A percentile compares a stretch with the other conserved stretches of the same genome.
phyloP scores from a whole-genome alignment of 2,329 filamentous ascomycete genomes.

The Colletotrichum shisoi region DNA sequence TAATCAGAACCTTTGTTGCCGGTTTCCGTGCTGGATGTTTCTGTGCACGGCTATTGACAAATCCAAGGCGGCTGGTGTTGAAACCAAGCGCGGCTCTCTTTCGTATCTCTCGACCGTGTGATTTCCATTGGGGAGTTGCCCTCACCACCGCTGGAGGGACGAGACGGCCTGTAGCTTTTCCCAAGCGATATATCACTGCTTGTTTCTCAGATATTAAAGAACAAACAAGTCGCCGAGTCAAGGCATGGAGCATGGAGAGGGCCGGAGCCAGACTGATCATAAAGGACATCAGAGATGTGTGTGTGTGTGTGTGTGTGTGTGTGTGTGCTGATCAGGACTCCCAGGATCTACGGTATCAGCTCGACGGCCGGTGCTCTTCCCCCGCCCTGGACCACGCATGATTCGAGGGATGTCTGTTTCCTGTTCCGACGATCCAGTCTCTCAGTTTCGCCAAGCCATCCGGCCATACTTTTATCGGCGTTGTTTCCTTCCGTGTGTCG shows the following conservation, averaged over 20 bases:
- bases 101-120: neutral
- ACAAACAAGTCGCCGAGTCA: neutral
- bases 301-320: neutral
- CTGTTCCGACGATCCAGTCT: slow-evolving; percentile 8
- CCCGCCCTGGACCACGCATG: neutral
- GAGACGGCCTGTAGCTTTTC: neutral
- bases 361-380: neutral
- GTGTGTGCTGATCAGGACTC: neutral
- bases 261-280: neutral
- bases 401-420: slow-evolving; percentile 24
- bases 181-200: neutral
- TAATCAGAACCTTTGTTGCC: too few relatives aligned
- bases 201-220: neutral
- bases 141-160: neutral
- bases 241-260: neutral
- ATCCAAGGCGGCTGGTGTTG: neutral
- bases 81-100: slow-evolving; percentile 11
- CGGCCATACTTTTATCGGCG: neutral
- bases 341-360: slow-evolving; percentile 5
- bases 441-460: slow-evolving; percentile 16
- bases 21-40: too few relatives aligned
- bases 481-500: neutral
- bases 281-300: neutral
- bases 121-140: too few relatives aligned
- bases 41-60: neutral